Evolutionary conservation across 2,329 filamentous ascomycete species (phyloP), one percentile per base, ranked within the genome.

Genomic region (Bipolaris victoriae): DNA sequence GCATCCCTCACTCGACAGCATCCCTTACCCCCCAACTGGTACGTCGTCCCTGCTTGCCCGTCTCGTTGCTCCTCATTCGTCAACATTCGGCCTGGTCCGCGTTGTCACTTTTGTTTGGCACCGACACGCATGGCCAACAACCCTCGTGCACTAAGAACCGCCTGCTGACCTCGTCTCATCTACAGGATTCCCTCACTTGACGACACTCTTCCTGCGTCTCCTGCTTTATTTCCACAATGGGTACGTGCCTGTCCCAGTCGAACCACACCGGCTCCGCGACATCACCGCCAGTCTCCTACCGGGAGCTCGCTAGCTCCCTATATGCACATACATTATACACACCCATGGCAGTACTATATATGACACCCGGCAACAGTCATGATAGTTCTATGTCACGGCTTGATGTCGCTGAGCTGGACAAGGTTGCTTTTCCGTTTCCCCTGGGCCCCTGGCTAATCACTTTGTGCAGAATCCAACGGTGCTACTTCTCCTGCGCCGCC

Each of bases 381-480:
- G 55, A 60, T 57, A 57, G 61, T 51, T 57, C 50, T 55, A 55
- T 59, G 54, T 48, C 59, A 43, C 47, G 45, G 57, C 39, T 57
- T 57, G 64, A 46, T 61, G 61, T 58, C 58, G 58, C 60, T 46
- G 54, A 45, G 39, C 18, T 35, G 26, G 39, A 57, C 40, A 44
- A 45, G 43, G 49, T 49, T 47, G 53, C 47, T 37, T 56, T 40
- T 44, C 46, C 57, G 57, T 18, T 51, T 57, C n/a, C 48, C 56
- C 40, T 47, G 60, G 24, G 29, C 49, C 64, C 65, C 52, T 60
- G 58, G 68, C 73, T 76, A 61, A 76, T 64, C 35, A 20, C 22
- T 39, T 45, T 35, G 46, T 45, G 64, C 71, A 81, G 79, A 80
- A 67, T 77, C 79, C 67, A 81, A 80, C 77, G 78, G 79, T 69